These are phyloP conservation scores for Blastocystis sp. DNA, from an alignment of 352 stramenopile species.

Conservation along the genomic window DNA sequence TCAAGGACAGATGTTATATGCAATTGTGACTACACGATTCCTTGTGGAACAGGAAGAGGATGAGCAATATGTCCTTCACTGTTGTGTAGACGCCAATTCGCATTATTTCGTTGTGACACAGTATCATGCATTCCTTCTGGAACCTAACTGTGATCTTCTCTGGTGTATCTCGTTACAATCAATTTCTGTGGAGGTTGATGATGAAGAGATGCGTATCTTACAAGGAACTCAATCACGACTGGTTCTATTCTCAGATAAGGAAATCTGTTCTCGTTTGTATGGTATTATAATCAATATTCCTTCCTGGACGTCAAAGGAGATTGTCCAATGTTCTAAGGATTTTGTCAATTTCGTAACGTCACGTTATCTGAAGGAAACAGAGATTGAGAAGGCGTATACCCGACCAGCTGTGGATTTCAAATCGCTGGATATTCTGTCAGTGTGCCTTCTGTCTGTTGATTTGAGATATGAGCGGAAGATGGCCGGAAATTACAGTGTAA, in stretches of 20 bases:
- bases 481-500: conserved; percentile 17
- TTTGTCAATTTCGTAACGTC: conserved; percentile 3
- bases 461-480: conserved; percentile 22
- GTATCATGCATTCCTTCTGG: conserved; percentile 36
- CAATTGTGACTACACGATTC: neutral
- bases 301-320: conserved; percentile 28
- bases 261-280: conserved; percentile 36
- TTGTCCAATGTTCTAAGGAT: conserved; percentile 23
- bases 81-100: neutral
- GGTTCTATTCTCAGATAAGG: conserved; percentile 21
- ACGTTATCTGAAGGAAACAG: neutral
- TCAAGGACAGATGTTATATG: conserved; percentile 21
- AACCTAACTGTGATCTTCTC: neutral
- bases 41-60: neutral
- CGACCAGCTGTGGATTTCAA: conserved; percentile 21
- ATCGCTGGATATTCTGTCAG: conserved; percentile 1
- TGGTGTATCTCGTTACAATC: conserved; percentile 3
- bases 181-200: neutral
- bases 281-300: conserved; percentile 44
- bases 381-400: conserved; percentile 15
- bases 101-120: conserved; percentile 48
- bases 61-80: conserved; percentile 49
- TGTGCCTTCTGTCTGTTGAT: conserved; percentile 4
- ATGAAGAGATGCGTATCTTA: conserved; percentile 37
- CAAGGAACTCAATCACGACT: neutral